Evolutionary conservation across 305 asterid species (phyloP).

Genomic region (Fraxinus greggii): DNA sequence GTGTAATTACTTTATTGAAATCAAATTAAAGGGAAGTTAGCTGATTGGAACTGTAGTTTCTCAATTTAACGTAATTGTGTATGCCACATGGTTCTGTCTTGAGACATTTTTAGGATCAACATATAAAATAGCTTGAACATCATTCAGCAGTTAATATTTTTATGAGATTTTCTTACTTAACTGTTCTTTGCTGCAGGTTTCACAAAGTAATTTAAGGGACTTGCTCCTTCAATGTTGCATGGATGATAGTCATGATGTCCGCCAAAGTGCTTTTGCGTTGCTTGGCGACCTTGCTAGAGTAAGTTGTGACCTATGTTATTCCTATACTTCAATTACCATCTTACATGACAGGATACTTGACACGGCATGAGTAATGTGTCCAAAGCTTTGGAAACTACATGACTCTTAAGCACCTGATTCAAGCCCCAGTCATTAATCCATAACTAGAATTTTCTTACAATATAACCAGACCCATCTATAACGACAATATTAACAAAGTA

Average conservation of each 20-base stretch:
- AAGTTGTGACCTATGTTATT: slow-evolving; percentile 30
- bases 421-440: background rate
- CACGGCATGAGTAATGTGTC: background rate
- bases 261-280: slow-evolving; percentile 98
- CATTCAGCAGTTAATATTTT: background rate
- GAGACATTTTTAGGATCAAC: background rate
- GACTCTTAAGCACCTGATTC: background rate
- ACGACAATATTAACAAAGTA: background rate
- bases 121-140: background rate
- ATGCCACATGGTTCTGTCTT: slow-evolving; percentile 11
- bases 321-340: background rate
- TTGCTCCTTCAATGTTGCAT: slow-evolving; percentile 92
- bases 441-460: background rate
- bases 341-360: background rate
- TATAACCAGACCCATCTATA: background rate
- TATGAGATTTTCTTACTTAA: background rate
- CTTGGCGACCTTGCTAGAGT: slow-evolving; percentile 98
- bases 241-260: slow-evolving; percentile 89
- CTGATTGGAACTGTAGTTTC: background rate
- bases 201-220: slow-evolving; percentile 88
- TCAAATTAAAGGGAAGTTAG: background rate
- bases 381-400: background rate
- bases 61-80: background rate
- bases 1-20: background rate
- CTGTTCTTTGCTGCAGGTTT: slow-evolving; percentile 48